A percentile compares a stretch with the other conserved stretches of the same genome.
These are phyloP conservation scores for Kickxella alabastrina DNA, from an alignment of 192 early-diverging fungal species.

Conservation along the genomic window DNA sequence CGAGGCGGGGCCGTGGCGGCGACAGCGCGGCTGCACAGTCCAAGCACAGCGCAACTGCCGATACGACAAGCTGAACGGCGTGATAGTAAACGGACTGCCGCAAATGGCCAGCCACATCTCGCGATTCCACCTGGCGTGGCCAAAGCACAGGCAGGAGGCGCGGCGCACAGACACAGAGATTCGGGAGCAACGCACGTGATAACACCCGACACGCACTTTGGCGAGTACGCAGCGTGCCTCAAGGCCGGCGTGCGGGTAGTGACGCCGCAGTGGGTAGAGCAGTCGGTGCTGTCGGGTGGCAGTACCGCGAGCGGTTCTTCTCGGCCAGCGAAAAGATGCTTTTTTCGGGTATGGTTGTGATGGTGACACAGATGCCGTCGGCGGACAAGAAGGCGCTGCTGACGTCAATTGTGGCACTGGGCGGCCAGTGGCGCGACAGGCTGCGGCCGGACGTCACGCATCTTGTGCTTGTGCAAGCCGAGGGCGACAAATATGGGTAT, in stretches of 20 bases:
- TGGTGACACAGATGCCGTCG: slow-evolving; percentile 32
- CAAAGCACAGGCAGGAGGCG: not conserved
- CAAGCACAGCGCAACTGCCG: not conserved
- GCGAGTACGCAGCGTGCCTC: slow-evolving; percentile 35
- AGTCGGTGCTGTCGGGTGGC: slow-evolving; percentile 21
- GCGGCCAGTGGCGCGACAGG: slow-evolving; percentile 47
- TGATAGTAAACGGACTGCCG: slow-evolving; percentile 30
- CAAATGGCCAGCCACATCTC: slow-evolving; percentile 40
- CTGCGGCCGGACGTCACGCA: slow-evolving; percentile 46
- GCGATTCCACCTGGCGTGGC: slow-evolving; percentile 25
- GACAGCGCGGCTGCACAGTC: slow-evolving; percentile 12
- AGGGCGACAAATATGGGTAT: slow-evolving; percentile 48
- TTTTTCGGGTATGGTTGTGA: slow-evolving; percentile 49
- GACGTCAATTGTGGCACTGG: slow-evolving; percentile 43
- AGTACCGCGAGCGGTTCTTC: slow-evolving; percentile 39
- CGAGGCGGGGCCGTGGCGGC: slow-evolving; percentile 33
- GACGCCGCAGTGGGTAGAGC: slow-evolving; percentile 44
- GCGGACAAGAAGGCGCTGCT: slow-evolving; percentile 42
- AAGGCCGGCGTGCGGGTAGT: slow-evolving; percentile 34
- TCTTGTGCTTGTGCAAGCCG: slow-evolving; percentile 28
- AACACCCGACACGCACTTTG: slow-evolving; percentile 44
- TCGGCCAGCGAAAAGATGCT: slow-evolving; percentile 28
- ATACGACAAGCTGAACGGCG: slow-evolving; percentile 30
- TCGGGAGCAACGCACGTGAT: slow-evolving; percentile 33
- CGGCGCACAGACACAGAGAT: not conserved